These are phyloP conservation scores for Dendrobium nobile DNA, from an alignment of 106 monocot genomes.

Conservation along the genomic window DNA sequence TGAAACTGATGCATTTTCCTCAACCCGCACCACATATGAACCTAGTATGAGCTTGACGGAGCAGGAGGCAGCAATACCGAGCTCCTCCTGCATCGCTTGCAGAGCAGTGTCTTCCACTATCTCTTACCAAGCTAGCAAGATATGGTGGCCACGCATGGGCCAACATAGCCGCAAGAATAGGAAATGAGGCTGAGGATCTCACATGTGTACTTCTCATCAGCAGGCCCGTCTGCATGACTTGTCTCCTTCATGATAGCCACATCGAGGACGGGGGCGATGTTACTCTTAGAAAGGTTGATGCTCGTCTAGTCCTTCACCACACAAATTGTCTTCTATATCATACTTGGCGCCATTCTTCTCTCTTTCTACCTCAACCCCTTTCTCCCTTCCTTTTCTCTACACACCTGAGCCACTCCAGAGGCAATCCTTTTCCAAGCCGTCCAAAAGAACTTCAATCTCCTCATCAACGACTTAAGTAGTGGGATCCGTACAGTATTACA, in stretches of 20 bases:
- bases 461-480: background rate
- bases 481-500: background rate
- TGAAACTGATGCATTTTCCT: conserved; percentile 57
- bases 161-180: conserved; percentile 33
- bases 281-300: conserved; percentile 53
- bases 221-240: conserved; percentile 51
- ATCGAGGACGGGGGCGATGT: conserved; percentile 59
- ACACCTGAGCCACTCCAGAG: background rate
- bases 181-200: conserved; percentile 60
- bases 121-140: conserved; percentile 50
- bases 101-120: conserved; percentile 50
- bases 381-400: background rate
- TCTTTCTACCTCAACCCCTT: background rate
- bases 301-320: conserved; percentile 69
- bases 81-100: conserved; percentile 65
- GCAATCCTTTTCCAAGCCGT: background rate
- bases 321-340: conserved; percentile 58
- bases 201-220: conserved; percentile 45
- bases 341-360: conserved; percentile 41
- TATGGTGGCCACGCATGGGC: conserved; percentile 38
- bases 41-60: conserved; percentile 33
- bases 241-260: conserved; percentile 78
- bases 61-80: conserved; percentile 17
- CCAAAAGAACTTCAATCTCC: background rate
- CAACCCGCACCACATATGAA: conserved; percentile 32